Evolutionary conservation across 805 yeast species (phyloP).

Genomic region (Kluyveromyces wickerhamii): DNA sequence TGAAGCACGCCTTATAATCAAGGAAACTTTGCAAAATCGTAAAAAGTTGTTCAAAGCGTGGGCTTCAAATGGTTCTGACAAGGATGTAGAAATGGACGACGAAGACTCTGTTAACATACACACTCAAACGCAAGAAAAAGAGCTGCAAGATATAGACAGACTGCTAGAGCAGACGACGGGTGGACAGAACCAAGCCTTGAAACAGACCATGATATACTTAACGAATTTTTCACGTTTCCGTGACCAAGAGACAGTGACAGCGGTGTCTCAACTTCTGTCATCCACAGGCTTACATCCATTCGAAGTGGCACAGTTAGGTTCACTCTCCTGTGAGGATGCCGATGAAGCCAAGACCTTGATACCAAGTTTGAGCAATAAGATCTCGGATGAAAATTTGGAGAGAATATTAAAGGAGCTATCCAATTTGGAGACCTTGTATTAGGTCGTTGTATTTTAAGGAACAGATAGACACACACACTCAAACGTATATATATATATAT

Average conservation of each 20-base stretch:
- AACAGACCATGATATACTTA: conserved; percentile 83
- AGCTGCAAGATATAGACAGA: conserved; percentile 26
- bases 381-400: conserved; percentile 80
- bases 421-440: conserved; percentile 44
- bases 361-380: conserved; percentile 77
- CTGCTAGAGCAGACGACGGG: conserved; percentile 37
- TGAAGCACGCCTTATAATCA: conserved; percentile 82
- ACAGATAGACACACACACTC: no score
- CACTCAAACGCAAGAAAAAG: conserved; percentile 41
- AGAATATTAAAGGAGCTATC: conserved; percentile 81
- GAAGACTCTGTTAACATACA: conserved; percentile 32
- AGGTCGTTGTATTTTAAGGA: no score
- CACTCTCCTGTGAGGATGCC: conserved; percentile 89
- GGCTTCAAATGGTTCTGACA: conserved; percentile 10
- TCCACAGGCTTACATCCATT: conserved; percentile 83
- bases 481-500: no score
- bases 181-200: conserved; percentile 78
- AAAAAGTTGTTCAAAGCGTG: conserved; percentile 43
- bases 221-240: conserved; percentile 83
- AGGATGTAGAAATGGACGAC: conserved; percentile 22
- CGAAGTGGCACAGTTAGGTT: conserved; percentile 84
- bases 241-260: conserved; percentile 86
- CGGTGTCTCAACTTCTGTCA: conserved; percentile 80
- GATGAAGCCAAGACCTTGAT: conserved; percentile 94
- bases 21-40: conserved; percentile 81